These are phyloP conservation scores for Candida hungchunana DNA, from an alignment of 805 yeast genomes.

Conservation along the genomic window DNA sequence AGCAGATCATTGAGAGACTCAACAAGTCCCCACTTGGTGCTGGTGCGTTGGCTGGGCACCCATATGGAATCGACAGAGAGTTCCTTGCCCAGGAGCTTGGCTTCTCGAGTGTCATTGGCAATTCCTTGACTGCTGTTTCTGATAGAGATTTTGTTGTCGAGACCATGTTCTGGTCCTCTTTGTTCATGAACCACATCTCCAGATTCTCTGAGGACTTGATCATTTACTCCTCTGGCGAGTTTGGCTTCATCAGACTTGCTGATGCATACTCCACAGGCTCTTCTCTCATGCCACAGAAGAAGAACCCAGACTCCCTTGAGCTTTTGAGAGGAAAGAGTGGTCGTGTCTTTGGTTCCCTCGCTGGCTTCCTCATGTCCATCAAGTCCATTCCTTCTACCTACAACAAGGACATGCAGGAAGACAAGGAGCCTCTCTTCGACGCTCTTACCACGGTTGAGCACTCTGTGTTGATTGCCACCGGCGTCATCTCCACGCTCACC, in stretches of 20 bases:
- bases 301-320: conserved; percentile 95
- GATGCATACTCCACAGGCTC: conserved; percentile 99
- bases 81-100: conserved; percentile 76
- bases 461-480: conserved; percentile 91
- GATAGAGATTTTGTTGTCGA: conserved; percentile 98
- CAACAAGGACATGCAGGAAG: conserved; percentile 98
- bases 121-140: conserved; percentile 93
- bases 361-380: conserved; percentile 94
- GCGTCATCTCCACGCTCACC: conserved; percentile 83
- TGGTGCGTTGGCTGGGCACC: conserved; percentile 99
- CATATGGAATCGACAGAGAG: conserved; percentile 97
- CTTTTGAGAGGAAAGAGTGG: conserved; percentile 96
- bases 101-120: conserved; percentile 84
- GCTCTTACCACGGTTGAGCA: conserved; percentile 87
- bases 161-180: conserved; percentile 89
- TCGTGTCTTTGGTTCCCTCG: conserved; percentile 89
- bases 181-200: conserved; percentile 94
- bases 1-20: conserved; percentile 75
- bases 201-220: conserved; percentile 93
- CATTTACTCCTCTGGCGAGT: conserved; percentile 95
- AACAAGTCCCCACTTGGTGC: conserved; percentile 92
- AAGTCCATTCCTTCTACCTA: conserved; percentile 98
- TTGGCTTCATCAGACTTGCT: conserved; percentile 87
- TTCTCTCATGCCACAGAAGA: conserved; percentile 98
- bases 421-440: conserved; percentile 97